These are phyloP conservation scores for Mycosarcoma mackinlayi DNA, from an alignment of 1,284 basidiomycete species.

Conservation along the genomic window DNA sequence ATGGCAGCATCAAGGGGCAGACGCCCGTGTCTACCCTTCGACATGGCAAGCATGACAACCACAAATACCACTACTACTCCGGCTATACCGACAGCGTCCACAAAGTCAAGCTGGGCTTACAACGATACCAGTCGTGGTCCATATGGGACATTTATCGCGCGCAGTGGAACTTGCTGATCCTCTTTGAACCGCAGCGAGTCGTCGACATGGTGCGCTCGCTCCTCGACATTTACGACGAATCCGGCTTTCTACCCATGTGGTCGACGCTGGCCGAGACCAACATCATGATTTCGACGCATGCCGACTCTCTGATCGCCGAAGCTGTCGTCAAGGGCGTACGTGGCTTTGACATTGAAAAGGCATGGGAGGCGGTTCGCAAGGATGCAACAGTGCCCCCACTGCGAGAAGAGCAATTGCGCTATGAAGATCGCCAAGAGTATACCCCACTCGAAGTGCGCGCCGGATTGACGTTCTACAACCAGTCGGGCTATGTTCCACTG, in stretches of 20 bases:
- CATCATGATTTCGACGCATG: slow-evolving; percentile 81
- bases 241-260: slow-evolving; percentile 90
- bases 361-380: slow-evolving; percentile 81
- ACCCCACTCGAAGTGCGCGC: slow-evolving; percentile 75
- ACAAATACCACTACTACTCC: slow-evolving; percentile 75
- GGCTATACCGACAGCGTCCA: slow-evolving; percentile 78
- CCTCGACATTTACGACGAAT: slow-evolving; percentile 80
- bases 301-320: slow-evolving; percentile 82
- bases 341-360: slow-evolving; percentile 76
- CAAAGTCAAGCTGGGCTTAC: slow-evolving; percentile 71
- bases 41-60: slow-evolving; percentile 13
- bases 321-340: slow-evolving; percentile 75
- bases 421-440: slow-evolving; percentile 80
- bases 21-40: background rate
- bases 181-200: slow-evolving; percentile 80
- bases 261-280: slow-evolving; percentile 83
- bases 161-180: slow-evolving; percentile 80
- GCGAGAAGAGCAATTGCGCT: slow-evolving; percentile 65
- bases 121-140: slow-evolving; percentile 81
- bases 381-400: slow-evolving; percentile 74
- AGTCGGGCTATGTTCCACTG: slow-evolving; percentile 80
- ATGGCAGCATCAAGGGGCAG: background rate
- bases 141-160: slow-evolving; percentile 88
- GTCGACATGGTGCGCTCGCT: slow-evolving; percentile 81
- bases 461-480: slow-evolving; percentile 77